Conservation (phyloP, 2,329 filamentous ascomycete species). For the Madurella fahalii region DNA sequence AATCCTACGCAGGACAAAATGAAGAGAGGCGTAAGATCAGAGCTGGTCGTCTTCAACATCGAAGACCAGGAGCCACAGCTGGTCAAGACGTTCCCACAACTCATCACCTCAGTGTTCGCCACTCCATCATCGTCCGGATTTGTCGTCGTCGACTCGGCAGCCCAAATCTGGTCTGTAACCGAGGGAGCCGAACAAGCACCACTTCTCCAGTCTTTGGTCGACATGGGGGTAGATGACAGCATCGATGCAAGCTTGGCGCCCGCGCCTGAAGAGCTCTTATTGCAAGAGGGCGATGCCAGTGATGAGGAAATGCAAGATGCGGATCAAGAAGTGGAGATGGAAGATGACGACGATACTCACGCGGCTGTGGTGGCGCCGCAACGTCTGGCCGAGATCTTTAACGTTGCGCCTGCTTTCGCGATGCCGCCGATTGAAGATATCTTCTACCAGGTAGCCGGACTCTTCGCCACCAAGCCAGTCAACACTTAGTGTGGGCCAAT, state of each 20-base stretch:
- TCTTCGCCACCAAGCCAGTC: slow-evolving; percentile 56
- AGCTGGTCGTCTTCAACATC: slow-evolving; percentile 64
- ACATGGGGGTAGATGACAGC: slow-evolving; percentile 44
- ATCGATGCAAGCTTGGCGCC: slow-evolving; percentile 22
- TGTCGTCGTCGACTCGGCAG: slow-evolving; percentile 69
- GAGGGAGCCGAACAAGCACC: slow-evolving; percentile 55
- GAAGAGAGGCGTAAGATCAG: slow-evolving; percentile 40
- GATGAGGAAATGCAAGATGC: slow-evolving; percentile 37
- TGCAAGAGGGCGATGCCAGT: slow-evolving; percentile 41
- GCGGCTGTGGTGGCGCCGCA: slow-evolving; percentile 63
- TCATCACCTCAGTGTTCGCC: slow-evolving; percentile 64
- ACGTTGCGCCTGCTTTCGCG: slow-evolving; percentile 63
- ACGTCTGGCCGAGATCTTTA: slow-evolving; percentile 65
- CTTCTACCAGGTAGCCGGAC: slow-evolving; percentile 66
- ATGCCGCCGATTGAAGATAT: slow-evolving; percentile 69
- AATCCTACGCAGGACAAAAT: slow-evolving; percentile 21
- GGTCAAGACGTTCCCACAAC: slow-evolving; percentile 50
- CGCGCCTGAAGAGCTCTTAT: slow-evolving; percentile 31
- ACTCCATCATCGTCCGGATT: slow-evolving; percentile 65
- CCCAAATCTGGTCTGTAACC: slow-evolving; percentile 62
- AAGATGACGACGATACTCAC: slow-evolving; percentile 41
- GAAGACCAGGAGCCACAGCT: slow-evolving; percentile 56
- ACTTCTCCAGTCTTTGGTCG: slow-evolving; percentile 52
- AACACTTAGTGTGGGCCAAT: slow-evolving; percentile 9
- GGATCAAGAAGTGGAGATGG: slow-evolving; percentile 32